These are phyloP conservation scores for Solanum arcanum DNA, from an alignment of 257 asterid species.

Conservation along the genomic window DNA sequence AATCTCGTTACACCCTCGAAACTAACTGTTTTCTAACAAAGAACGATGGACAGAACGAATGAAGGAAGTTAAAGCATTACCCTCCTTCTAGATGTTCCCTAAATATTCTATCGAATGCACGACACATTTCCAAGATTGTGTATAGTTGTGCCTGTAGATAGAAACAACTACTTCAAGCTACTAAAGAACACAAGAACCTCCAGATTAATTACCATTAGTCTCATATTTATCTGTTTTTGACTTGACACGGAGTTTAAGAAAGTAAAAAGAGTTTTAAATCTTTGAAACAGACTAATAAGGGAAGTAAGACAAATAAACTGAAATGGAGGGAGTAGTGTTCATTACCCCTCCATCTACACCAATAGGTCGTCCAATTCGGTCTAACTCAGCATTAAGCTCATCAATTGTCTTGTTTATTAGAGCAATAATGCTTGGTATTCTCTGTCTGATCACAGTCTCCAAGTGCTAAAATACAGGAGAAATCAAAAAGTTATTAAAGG, in stretches of 20 bases:
- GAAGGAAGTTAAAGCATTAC: constrained; percentile 29
- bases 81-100: constrained; percentile 96
- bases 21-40: not conserved
- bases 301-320: too few relatives aligned
- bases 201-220: not conserved
- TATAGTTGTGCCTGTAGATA: constrained; percentile 77
- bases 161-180: constrained; percentile 5
- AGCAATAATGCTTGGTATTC: constrained; percentile 90
- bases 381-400: constrained; percentile 93
- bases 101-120: constrained; percentile 86
- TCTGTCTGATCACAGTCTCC: constrained; percentile 89
- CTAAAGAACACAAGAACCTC: not conserved
- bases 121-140: constrained; percentile 91
- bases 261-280: not conserved
- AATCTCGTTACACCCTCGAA: not conserved
- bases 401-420: constrained; percentile 82
- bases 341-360: constrained; percentile 96
- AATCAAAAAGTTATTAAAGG: not conserved
- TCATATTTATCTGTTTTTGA: not conserved
- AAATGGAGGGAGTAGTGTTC: not conserved
- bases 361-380: constrained; percentile 87
- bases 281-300: not conserved
- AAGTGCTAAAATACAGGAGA: constrained; percentile 43
- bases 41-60: not conserved
- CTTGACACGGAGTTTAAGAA: not conserved